Evolutionary conservation across 2,329 filamentous ascomycete species (phyloP).

Genomic region (Aschersonia sp.): DNA sequence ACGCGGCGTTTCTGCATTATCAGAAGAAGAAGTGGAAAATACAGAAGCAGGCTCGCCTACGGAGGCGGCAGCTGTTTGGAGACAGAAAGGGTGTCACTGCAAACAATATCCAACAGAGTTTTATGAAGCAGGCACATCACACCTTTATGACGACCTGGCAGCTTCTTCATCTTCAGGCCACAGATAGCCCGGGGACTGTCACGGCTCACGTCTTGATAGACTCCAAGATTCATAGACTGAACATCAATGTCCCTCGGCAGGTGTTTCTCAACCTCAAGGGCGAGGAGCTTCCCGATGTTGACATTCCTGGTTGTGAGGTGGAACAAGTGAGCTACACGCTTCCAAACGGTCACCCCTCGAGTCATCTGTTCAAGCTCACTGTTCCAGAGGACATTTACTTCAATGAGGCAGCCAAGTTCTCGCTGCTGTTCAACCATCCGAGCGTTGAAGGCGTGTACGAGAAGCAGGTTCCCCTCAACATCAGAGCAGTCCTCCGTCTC

Average conservation of each 20-base stretch:
- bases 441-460: conserved; percentile 98
- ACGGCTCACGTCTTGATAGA: conserved; percentile 86
- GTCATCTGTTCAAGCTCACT: conserved; percentile 86
- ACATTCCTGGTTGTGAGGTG: conserved; percentile 71
- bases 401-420: conserved; percentile 69
- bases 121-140: conserved; percentile 83
- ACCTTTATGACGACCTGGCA: conserved; percentile 94
- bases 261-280: conserved; percentile 86
- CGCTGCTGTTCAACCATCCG: conserved; percentile 73
- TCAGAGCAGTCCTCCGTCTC: conserved; percentile 76
- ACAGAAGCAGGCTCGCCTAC: conserved; percentile 76
- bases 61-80: conserved; percentile 83
- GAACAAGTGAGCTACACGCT: conserved; percentile 90
- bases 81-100: conserved; percentile 46
- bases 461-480: conserved; percentile 74
- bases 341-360: conserved; percentile 87
- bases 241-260: conserved; percentile 76
- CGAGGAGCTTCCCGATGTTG: conserved; percentile 76
- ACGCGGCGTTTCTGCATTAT: conserved; percentile 75
- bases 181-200: conserved; percentile 75
- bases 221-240: conserved; percentile 76
- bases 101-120: conserved; percentile 51
- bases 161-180: conserved; percentile 71
- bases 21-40: conserved; percentile 99
- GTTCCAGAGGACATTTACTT: conserved; percentile 83